These are phyloP conservation scores for Fusarium odoratissimum DNA, from an alignment of 2,329 filamentous ascomycete species.

Conservation along the genomic window DNA sequence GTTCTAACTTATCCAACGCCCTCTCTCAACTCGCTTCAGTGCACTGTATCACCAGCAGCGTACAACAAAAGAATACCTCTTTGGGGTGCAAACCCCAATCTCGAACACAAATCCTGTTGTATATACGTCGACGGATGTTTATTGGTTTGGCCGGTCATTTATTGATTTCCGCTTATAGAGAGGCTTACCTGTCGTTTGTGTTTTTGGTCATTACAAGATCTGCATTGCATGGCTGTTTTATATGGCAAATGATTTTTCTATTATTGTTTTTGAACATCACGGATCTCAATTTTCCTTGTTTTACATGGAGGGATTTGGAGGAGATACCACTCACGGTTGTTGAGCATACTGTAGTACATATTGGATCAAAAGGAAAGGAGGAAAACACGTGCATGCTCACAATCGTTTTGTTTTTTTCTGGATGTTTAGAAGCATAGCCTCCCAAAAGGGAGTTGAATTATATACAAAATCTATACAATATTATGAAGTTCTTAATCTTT, in stretches of 20 bases:
- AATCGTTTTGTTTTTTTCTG: constrained; percentile 27
- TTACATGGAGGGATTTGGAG: constrained; percentile 33
- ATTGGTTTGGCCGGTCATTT: constrained; percentile 14
- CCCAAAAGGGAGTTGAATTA: constrained; percentile 4
- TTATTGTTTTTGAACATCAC: constrained; percentile 17
- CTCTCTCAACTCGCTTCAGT: constrained; percentile 24
- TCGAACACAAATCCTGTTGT: constrained; percentile 34
- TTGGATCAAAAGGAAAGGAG: constrained; percentile 23
- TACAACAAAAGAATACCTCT: constrained; percentile 38
- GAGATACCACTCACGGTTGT: constrained; percentile 40
- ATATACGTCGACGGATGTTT: constrained; percentile 35
- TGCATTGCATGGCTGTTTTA: constrained; percentile 40
- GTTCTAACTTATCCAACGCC: constrained; percentile 17
- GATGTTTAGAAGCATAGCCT: constrained; percentile 21
- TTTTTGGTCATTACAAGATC: constrained; percentile 31
- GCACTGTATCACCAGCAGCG: constrained; percentile 40
- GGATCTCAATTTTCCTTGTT: constrained; percentile 26
- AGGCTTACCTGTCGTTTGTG: constrained; percentile 21
- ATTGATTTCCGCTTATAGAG: constrained; percentile 30
- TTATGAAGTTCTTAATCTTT: neutral
- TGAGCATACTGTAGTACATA: constrained; percentile 38
- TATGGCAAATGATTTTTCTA: constrained; percentile 20
- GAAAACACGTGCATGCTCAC: constrained; percentile 29
- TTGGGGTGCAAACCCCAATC: constrained; percentile 40
- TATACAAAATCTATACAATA: constrained; percentile 14